Evolutionary conservation across 371 early-diverging fungal genomes (phyloP).

Genomic region (Mucor mucedo): DNA sequence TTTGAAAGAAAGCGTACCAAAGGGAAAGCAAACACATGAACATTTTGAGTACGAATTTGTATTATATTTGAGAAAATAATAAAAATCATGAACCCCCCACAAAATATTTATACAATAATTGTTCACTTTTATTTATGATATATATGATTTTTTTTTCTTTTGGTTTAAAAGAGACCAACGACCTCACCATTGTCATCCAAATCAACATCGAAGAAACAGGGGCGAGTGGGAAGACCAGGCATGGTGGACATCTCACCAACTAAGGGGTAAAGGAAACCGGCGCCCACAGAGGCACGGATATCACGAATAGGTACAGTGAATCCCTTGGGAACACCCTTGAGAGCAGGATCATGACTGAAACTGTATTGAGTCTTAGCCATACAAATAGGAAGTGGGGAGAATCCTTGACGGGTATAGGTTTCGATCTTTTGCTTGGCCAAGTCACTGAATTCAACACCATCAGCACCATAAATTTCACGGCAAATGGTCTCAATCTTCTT

Average conservation of each 20-base stretch:
- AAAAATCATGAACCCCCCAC: background rate
- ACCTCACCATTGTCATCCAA: constrained; percentile 89
- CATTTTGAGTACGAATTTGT: constrained; percentile 52
- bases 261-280: constrained; percentile 97
- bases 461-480: constrained; percentile 93
- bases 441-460: constrained; percentile 82
- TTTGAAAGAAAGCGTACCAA: constrained; percentile 47
- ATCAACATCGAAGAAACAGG: constrained; percentile 97
- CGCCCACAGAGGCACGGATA: constrained; percentile 93
- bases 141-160: background rate
- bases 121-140: background rate
- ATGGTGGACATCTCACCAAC: constrained; percentile 97
- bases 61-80: constrained; percentile 36
- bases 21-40: constrained; percentile 52
- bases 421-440: constrained; percentile 84
- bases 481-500: constrained; percentile 92
- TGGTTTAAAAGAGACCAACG: constrained; percentile 83
- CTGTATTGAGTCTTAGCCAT: constrained; percentile 98
- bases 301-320: constrained; percentile 94
- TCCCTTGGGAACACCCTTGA: constrained; percentile 93
- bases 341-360: constrained; percentile 87
- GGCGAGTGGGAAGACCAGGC: constrained; percentile 98
- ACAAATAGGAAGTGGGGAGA: constrained; percentile 88
- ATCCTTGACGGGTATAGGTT: constrained; percentile 83
- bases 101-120: background rate